Conservation (phyloP, 2,329 filamentous ascomycete species). For the Cadophora gregata region DNA sequence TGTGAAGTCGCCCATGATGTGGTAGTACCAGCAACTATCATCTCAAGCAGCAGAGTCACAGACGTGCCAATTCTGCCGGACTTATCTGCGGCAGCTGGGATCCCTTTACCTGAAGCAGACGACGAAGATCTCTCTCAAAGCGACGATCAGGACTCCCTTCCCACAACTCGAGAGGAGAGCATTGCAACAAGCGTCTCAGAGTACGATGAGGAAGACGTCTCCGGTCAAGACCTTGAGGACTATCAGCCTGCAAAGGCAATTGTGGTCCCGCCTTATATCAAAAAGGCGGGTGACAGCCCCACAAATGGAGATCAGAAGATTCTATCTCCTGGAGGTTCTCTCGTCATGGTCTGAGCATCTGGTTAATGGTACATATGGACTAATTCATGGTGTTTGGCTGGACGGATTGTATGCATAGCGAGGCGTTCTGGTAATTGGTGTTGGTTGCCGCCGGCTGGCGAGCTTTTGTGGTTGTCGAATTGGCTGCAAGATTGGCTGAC, state of each 20-base stretch:
- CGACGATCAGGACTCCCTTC: conserved; percentile 23
- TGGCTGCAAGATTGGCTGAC: background rate
- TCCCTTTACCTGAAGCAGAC: conserved; percentile 33
- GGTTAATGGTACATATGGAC: background rate
- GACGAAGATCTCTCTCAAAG: conserved; percentile 33
- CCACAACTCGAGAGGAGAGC: conserved; percentile 29
- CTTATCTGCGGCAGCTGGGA: conserved; percentile 27
- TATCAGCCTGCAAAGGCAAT: conserved; percentile 41
- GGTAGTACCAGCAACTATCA: background rate
- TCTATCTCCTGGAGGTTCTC: conserved; percentile 25
- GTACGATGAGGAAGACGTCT: conserved; percentile 33
- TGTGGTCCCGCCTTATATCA: conserved; percentile 38
- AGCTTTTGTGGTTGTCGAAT: conserved; percentile 2
- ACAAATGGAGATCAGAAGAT: conserved; percentile 27
- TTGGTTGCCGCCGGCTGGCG: background rate
- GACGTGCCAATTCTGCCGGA: conserved; percentile 14
- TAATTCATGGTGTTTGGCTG: background rate
- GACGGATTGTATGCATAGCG: conserved; percentile 28
- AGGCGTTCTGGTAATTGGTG: conserved; percentile 23
- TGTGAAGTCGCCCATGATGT: background rate
- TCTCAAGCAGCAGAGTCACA: background rate
- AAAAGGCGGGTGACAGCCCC: conserved; percentile 29
- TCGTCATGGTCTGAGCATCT: conserved; percentile 38
- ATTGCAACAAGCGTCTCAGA: conserved; percentile 38
- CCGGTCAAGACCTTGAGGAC: conserved; percentile 24